Conservation (phyloP, 1,284 basidiomycete species). For the Ganoderma multipileum region DNA sequence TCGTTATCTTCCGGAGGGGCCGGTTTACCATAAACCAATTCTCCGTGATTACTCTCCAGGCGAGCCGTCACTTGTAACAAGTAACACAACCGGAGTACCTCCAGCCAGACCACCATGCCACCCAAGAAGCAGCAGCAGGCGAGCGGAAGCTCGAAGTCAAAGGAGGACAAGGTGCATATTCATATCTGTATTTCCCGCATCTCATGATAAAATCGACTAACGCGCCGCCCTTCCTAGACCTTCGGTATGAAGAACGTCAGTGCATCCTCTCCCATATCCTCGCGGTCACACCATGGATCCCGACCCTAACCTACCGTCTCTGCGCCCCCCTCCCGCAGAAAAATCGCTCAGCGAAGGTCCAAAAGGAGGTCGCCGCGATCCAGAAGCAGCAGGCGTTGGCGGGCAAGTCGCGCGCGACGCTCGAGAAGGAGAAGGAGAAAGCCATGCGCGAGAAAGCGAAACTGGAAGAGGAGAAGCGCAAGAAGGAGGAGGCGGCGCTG, state of each 20-base stretch:
- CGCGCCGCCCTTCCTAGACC: conserved; percentile 58
- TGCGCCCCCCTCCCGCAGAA: conserved; percentile 58
- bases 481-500: conserved; percentile 86
- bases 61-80: neutral
- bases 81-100: neutral
- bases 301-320: conserved; percentile 1
- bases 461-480: conserved; percentile 82
- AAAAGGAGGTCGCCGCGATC: conserved; percentile 83
- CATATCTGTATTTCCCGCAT: conserved; percentile 14
- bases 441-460: conserved; percentile 76
- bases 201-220: conserved; percentile 36
- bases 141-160: conserved; percentile 64
- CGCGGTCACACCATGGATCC: neutral
- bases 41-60: neutral
- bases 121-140: conserved; percentile 67
- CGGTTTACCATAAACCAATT: too few relatives aligned
- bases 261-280: conserved; percentile 20
- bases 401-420: conserved; percentile 79
- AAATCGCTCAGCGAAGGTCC: conserved; percentile 94
- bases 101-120: conserved; percentile 55
- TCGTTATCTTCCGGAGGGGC: neutral
- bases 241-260: conserved; percentile 94
- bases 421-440: conserved; percentile 88
- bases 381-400: conserved; percentile 75
- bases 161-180: conserved; percentile 74